These are phyloP conservation scores for Guyanaporus albipodus DNA, from an alignment of 768 basidiomycete species.

Conservation along the genomic window DNA sequence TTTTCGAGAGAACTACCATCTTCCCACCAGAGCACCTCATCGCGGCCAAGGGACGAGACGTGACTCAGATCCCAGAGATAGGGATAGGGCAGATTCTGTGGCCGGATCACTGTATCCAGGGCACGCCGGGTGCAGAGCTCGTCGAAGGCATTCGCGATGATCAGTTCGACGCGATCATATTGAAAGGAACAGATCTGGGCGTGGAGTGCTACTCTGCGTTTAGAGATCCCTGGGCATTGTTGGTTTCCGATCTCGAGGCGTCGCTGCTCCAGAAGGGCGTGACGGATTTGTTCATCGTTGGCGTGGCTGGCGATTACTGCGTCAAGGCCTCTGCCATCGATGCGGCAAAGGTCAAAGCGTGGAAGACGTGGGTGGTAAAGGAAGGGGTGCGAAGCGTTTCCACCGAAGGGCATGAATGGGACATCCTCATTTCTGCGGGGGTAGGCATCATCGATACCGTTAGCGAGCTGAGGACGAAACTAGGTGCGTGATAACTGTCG, in stretches of 20 bases:
- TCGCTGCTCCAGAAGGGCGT: slow-evolving; percentile 41
- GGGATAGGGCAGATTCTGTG: slow-evolving; percentile 58
- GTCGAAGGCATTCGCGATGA: slow-evolving; percentile 47
- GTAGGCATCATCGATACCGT: slow-evolving; percentile 31
- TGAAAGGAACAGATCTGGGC: slow-evolving; percentile 52
- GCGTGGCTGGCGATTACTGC: slow-evolving; percentile 78
- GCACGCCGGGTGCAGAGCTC: slow-evolving; percentile 56
- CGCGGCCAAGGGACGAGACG: slow-evolving; percentile 25
- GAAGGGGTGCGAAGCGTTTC: slow-evolving; percentile 46
- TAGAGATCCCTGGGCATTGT: slow-evolving; percentile 49
- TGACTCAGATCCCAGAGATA: slow-evolving; percentile 15
- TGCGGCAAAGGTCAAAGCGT: slow-evolving; percentile 41
- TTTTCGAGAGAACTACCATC: slow-evolving; percentile 41
- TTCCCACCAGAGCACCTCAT: slow-evolving; percentile 31
- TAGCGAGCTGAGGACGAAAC: slow-evolving; percentile 25
- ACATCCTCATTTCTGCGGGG: slow-evolving; percentile 35
- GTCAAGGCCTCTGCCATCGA: slow-evolving; percentile 60
- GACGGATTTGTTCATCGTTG: slow-evolving; percentile 58
- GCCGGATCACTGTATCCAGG: slow-evolving; percentile 77
- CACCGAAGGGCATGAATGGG: slow-evolving; percentile 34
- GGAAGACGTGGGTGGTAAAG: slow-evolving; percentile 46
- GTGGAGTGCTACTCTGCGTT: slow-evolving; percentile 86
- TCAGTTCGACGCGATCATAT: slow-evolving; percentile 40
- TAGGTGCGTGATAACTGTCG: slow-evolving; percentile 9
- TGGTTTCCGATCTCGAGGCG: slow-evolving; percentile 45